Evolutionary conservation across 1,139 yeast genomes (phyloP).

Genomic region (Saccharomyces hybrid): DNA sequence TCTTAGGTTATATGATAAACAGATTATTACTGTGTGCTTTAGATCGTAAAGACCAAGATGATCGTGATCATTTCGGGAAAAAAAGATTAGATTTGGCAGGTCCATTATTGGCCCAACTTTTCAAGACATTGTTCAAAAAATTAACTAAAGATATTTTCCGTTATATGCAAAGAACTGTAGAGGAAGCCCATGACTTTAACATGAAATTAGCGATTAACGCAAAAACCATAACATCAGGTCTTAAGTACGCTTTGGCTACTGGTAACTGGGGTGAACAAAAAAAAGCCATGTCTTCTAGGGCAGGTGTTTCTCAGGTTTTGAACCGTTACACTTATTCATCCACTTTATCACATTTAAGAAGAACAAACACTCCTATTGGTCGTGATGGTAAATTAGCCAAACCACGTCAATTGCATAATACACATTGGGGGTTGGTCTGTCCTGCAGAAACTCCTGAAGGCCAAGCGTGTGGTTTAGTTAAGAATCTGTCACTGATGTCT

Average conservation of each 20-base stretch:
- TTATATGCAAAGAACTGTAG: conserved; percentile 98
- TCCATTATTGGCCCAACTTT: conserved; percentile 88
- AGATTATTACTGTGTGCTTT: conserved; percentile 88
- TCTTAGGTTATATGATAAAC: conserved; percentile 96
- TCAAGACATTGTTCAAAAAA: conserved; percentile 89
- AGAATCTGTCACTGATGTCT: conserved; percentile 90
- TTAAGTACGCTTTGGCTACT: conserved; percentile 94
- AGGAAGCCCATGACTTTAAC: conserved; percentile 93
- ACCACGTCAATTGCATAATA: conserved; percentile 97
- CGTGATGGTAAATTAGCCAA: conserved; percentile 97
- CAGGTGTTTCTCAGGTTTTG: conserved; percentile 98
- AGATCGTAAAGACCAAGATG: conserved; percentile 96
- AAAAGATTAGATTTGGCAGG: conserved; percentile 98
- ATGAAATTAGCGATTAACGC: conserved; percentile 94
- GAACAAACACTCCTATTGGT: conserved; percentile 98
- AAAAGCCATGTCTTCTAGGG: conserved; percentile 97
- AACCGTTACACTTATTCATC: conserved; percentile 97
- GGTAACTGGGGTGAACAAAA: conserved; percentile 99
- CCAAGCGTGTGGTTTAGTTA: conserved; percentile 98
- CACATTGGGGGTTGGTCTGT: conserved; percentile 99
- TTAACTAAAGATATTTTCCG: conserved; percentile 90
- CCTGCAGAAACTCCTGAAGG: conserved; percentile 99
- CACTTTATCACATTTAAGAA: conserved; percentile 92
- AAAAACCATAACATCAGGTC: conserved; percentile 93
- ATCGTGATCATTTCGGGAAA: conserved; percentile 98